phyloP scores from a whole-genome alignment of 2,329 filamentous ascomycete species.

The Aspergillus arachidicola region DNA sequence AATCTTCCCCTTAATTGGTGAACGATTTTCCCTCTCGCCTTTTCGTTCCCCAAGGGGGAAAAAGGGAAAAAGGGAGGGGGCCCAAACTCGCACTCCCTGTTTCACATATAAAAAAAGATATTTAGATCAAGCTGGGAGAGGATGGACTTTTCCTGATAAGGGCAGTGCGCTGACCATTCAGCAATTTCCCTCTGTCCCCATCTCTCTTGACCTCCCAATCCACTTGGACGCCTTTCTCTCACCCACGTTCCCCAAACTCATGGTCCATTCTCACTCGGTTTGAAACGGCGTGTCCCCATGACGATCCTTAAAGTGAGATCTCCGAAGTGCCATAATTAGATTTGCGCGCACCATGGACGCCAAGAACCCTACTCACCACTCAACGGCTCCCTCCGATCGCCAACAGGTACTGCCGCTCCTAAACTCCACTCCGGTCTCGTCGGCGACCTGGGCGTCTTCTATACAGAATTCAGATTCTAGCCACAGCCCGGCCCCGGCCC shows the following conservation, averaged over 20 bases:
- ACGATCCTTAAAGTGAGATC: slow-evolving; percentile 23
- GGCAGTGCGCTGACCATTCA: slow-evolving; percentile 33
- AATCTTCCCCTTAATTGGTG: background rate
- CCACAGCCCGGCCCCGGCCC: background rate
- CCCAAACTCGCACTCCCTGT: background rate
- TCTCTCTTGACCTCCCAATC: slow-evolving; percentile 19
- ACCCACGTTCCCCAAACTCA: background rate
- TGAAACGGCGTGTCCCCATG: slow-evolving; percentile 23
- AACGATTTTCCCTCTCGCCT: slow-evolving; percentile 6
- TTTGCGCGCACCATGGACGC: slow-evolving; percentile 33
- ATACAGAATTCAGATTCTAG: background rate
- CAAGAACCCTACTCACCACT: slow-evolving; percentile 28
- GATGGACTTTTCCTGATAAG: slow-evolving; percentile 30
- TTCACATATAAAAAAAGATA: background rate
- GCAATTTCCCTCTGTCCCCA: slow-evolving; percentile 19
- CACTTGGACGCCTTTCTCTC: slow-evolving; percentile 15
- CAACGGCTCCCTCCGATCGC: slow-evolving; percentile 21
- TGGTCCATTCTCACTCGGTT: slow-evolving; percentile 14
- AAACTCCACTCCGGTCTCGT: slow-evolving; percentile 1
- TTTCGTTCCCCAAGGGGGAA: background rate
- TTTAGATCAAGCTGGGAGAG: background rate
- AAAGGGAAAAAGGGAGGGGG: background rate
- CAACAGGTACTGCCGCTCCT: slow-evolving; percentile 35
- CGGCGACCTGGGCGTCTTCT: background rate
- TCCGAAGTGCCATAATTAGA: slow-evolving; percentile 21